Conservation (phyloP, 495 filamentous ascomycete genomes). For the Penicillium paxilli region DNA sequence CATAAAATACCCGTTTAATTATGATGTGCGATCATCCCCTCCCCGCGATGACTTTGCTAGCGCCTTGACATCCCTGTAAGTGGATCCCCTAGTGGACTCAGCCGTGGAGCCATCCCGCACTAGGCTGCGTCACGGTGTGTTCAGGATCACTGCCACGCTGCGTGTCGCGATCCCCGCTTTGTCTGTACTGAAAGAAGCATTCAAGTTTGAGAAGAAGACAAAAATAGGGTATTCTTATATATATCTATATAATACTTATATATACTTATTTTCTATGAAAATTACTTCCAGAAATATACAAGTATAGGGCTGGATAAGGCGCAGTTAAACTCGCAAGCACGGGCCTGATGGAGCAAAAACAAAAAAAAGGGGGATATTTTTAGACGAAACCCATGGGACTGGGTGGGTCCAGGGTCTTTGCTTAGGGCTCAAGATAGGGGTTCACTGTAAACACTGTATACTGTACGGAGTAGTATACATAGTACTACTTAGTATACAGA, state of each 20-base stretch:
- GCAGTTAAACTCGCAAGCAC: conserved; percentile 1
- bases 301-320: not conserved
- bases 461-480: too few relatives aligned
- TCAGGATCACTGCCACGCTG: conserved; percentile 1
- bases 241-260: not conserved
- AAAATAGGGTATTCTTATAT: not conserved
- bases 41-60: conserved; percentile 24
- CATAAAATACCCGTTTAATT: conserved; percentile 25
- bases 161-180: not conserved
- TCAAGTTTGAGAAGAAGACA: not conserved
- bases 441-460: not conserved
- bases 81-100: conserved; percentile 12
- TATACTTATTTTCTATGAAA: not conserved
- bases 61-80: conserved; percentile 10
- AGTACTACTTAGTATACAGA: too few relatives aligned
- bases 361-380: conserved; percentile 12
- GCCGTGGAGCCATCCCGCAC: conserved; percentile 15
- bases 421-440: conserved; percentile 2
- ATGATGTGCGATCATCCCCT: conserved; percentile 29
- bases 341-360: not conserved
- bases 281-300: not conserved
- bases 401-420: conserved; percentile 19
- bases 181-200: not conserved
- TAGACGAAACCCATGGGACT: conserved; percentile 9
- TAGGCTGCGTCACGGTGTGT: not conserved